Evolutionary conservation across 441 rosid species (phyloP).

Genomic region (Eutrema salsugineum): DNA sequence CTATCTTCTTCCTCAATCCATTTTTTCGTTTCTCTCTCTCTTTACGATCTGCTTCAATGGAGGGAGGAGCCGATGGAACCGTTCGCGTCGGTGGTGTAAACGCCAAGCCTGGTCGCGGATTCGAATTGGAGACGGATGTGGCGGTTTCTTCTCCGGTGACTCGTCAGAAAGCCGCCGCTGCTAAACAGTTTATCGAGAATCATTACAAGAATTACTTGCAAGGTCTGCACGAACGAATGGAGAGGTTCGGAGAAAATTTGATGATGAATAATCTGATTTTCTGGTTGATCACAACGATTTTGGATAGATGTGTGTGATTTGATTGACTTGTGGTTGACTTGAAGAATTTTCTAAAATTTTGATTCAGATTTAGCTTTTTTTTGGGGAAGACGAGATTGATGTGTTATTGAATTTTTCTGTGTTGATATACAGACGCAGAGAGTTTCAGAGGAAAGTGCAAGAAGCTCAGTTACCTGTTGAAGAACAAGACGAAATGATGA

Average conservation of each 20-base stretch:
- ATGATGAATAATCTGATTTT: neutral
- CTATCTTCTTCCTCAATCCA: neutral
- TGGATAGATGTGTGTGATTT: neutral
- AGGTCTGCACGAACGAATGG: conserved; percentile 91
- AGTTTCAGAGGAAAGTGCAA: conserved; percentile 77
- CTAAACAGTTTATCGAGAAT: conserved; percentile 96
- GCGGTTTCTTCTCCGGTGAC: conserved; percentile 94
- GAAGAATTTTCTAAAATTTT: neutral
- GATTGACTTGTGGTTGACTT: conserved; percentile 17
- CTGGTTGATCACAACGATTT: neutral
- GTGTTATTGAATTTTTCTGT: neutral
- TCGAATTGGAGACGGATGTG: conserved; percentile 62
- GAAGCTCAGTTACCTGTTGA: conserved; percentile 81
- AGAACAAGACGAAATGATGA: conserved; percentile 87
- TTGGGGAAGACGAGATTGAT: neutral
- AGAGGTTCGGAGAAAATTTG: conserved; percentile 47
- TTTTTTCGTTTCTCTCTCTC: neutral
- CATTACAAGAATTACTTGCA: conserved; percentile 88
- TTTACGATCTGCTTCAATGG: conserved; percentile 41
- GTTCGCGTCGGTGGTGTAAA: conserved; percentile 63
- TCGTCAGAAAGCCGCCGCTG: conserved; percentile 94
- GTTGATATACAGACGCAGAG: conserved; percentile 54
- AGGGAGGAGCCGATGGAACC: conserved; percentile 83
- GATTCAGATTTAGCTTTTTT: neutral
- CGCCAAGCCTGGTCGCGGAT: conserved; percentile 57